phyloP scores from a whole-genome alignment of 371 early-diverging fungal genomes.

The Circinella umbellata region DNA sequence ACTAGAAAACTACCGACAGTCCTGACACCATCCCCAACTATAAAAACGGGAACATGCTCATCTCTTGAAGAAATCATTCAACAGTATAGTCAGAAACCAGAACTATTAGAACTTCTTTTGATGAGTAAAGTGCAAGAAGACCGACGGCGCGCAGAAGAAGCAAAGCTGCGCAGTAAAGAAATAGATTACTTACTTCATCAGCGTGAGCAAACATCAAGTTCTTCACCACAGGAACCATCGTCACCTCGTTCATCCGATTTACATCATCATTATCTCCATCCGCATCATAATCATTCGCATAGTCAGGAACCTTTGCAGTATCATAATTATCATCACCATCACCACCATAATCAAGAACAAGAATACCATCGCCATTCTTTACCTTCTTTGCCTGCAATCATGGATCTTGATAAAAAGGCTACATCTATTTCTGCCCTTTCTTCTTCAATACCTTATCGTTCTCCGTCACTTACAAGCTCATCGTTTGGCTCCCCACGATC shows the following conservation, averaged over 20 bases:
- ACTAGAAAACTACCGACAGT: constrained; percentile 4
- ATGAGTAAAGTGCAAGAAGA: constrained; percentile 59
- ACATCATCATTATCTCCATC: not conserved
- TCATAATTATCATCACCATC: not conserved
- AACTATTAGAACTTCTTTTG: constrained; percentile 55
- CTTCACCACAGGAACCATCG: not conserved
- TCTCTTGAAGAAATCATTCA: constrained; percentile 42
- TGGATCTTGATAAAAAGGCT: constrained; percentile 9
- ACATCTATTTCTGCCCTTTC: not conserved
- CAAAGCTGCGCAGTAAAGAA: constrained; percentile 48
- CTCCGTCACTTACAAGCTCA: constrained; percentile 12
- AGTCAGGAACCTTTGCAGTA: not conserved
- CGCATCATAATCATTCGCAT: not conserved
- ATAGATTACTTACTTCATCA: constrained; percentile 32
- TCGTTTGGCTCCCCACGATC: constrained; percentile 14
- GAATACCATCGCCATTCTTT: constrained; percentile 12
- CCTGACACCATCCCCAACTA: not conserved
- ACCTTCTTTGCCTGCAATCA: constrained; percentile 8
- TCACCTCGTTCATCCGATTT: not conserved
- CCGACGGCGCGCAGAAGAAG: constrained; percentile 56
- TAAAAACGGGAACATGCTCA: constrained; percentile 1
- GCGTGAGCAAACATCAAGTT: constrained; percentile 11
- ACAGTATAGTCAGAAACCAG: constrained; percentile 48
- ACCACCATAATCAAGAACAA: not conserved
- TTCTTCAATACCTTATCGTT: not conserved